These are phyloP conservation scores for Zostera marina DNA, from an alignment of 116 monocot species.

Conservation along the genomic window DNA sequence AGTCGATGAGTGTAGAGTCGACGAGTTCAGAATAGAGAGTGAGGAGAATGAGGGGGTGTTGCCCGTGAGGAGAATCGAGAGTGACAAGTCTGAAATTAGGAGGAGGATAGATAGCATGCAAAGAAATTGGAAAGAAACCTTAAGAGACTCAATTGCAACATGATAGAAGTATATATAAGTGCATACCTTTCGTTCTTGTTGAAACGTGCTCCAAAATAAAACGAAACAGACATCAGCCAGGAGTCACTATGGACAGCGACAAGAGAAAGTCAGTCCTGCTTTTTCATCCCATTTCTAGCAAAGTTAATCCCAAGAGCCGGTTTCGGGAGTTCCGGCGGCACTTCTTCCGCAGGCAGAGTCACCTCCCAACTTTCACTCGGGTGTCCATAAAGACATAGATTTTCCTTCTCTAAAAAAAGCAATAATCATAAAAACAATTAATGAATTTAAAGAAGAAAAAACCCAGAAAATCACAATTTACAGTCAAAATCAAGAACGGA, in stretches of 20 bases:
- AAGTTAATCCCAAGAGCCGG: constrained; percentile 77
- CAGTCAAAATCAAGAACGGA: not conserved
- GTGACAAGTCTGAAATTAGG: too few species aligned
- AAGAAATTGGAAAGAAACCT: too few species aligned
- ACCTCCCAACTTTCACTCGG: constrained; percentile 54
- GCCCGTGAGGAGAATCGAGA: too few species aligned
- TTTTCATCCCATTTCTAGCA: constrained; percentile 69
- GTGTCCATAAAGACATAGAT: constrained; percentile 56
- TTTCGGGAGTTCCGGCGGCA: constrained; percentile 81
- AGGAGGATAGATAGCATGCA: too few species aligned
- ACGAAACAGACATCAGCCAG: constrained; percentile 64
- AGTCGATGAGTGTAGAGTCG: too few species aligned
- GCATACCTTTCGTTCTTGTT: constrained; percentile 72
- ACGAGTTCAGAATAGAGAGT: too few species aligned
- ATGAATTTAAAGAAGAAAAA: too few species aligned
- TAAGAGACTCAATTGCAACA: too few species aligned
- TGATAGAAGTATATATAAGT: too few species aligned
- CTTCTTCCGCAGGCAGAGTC: constrained; percentile 44
- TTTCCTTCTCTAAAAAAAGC: constrained; percentile 48
- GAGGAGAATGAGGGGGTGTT: too few species aligned
- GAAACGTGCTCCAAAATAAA: constrained; percentile 53
- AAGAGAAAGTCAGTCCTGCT: constrained; percentile 65
- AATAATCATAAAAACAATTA: not conserved
- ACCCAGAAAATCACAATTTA: not conserved
- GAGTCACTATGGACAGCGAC: constrained; percentile 78